phyloP scores from a whole-genome alignment of 2,329 filamentous ascomycete species.

The Phyllosticta citribraziliensis region DNA sequence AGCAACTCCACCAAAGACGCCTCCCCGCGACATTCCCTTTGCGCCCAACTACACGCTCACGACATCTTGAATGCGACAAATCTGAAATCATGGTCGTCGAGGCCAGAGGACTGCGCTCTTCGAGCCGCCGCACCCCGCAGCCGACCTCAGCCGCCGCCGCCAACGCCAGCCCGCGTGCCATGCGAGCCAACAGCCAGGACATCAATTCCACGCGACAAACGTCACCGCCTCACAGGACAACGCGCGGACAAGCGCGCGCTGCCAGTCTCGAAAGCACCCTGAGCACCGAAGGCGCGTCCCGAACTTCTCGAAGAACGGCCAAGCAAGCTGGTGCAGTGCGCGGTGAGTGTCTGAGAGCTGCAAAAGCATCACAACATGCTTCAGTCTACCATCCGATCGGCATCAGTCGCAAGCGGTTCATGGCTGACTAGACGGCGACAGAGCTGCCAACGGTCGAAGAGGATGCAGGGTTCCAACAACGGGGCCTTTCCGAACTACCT shows the following conservation, averaged over 20 bases:
- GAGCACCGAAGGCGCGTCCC: constrained; percentile 13
- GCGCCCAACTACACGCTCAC: constrained; percentile 18
- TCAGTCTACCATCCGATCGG: background rate
- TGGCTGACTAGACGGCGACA: background rate
- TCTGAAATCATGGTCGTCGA: background rate
- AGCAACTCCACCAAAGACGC: background rate
- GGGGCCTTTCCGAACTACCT: constrained; percentile 13
- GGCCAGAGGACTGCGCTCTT: constrained; percentile 23
- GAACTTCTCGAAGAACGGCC: constrained; percentile 16
- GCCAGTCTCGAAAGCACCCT: constrained; percentile 18
- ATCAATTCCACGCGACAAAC: constrained; percentile 16
- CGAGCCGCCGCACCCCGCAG: constrained; percentile 24
- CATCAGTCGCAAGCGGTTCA: background rate
- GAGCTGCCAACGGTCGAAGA: constrained; percentile 13
- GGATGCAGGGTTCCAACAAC: constrained; percentile 12
- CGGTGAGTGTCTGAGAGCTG: background rate
- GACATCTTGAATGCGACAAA: background rate
- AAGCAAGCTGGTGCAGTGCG: constrained; percentile 14
- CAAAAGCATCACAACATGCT: background rate
- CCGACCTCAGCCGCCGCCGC: constrained; percentile 16
- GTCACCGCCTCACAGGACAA: constrained; percentile 12
- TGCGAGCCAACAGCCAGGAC: constrained; percentile 32
- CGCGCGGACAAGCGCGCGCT: constrained; percentile 19
- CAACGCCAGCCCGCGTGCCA: constrained; percentile 14
- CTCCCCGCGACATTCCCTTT: background rate